Evolutionary conservation across 2,329 filamentous ascomycete genomes (phyloP), one percentile per base, ranked within the genome.

Genomic region (Daldinia sp.): DNA sequence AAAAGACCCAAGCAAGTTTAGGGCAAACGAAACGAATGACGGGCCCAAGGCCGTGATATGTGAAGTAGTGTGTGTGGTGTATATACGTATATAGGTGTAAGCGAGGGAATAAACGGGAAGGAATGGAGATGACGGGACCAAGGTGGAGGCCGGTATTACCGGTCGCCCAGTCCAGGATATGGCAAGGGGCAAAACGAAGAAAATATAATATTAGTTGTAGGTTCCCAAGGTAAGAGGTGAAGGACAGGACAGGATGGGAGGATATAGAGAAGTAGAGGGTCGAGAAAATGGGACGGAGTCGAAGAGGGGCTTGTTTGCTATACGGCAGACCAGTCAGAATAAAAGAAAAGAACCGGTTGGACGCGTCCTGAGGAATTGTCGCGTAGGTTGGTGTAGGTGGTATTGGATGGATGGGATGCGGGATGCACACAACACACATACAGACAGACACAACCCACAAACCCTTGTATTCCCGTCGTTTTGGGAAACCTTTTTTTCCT

Each of bases 1-100:
- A 63, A 10, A 53, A 57, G 37, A 46, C 23, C 60, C 48, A 61
- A 23, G 59, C 33, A 1, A 60, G 39, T 30, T 51, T 51, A 26
- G 26, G 39, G 60, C 65, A 72, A 73, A 69, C 71, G 72, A 74
- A 63, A 69, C 71, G 72, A 74, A 63, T 68, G 72, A 33, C 63
- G 61, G 70, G 65, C 55, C 54, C 57, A 37, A 33, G 42, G 54
- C 65, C 68, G 68, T 65, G 62, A 63, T 70, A 57, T 69, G 62
- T 70, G 20, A 15, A 37, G 18, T 54, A 23, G 10, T 35, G 33
- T 35, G 10, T 33, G 62, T 70, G 20, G 15, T 54, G 18, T 54
- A 23, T 37, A 35, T 58, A 53, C 10, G 51, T 46, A 44, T 60
- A 64, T 37, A 72, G 63, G 60, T 69, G 67, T 42, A 67, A 69